Evolutionary conservation across 305 asterid genomes (phyloP).

Genomic region (Solanum hybrid): DNA sequence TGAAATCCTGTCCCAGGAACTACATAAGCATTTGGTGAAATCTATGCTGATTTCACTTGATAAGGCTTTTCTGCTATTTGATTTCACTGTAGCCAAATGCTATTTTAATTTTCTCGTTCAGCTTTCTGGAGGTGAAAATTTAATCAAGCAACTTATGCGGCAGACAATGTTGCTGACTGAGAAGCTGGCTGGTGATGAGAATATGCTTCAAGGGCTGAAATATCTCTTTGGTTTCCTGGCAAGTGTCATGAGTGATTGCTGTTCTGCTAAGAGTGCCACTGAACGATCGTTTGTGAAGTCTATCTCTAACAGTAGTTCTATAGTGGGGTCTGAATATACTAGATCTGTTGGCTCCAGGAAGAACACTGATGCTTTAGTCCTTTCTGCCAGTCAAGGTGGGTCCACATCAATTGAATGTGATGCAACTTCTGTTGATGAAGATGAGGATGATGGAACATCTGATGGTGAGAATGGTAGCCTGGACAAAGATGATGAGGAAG

Average conservation of each 20-base stretch:
- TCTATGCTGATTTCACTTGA: slow-evolving; percentile 79
- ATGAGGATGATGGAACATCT: slow-evolving; percentile 99
- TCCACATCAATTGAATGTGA: slow-evolving; percentile 74
- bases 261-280: slow-evolving; percentile 33
- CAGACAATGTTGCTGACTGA: slow-evolving; percentile 54
- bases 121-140: slow-evolving; percentile 62
- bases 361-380: slow-evolving; percentile 52
- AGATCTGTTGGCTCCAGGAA: slow-evolving; percentile 66
- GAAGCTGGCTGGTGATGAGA: slow-evolving; percentile 69
- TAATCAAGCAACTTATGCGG: slow-evolving; percentile 59
- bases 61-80: slow-evolving; percentile 66
- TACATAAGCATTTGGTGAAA: slow-evolving; percentile 58
- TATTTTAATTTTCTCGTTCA: slow-evolving; percentile 66
- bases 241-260: slow-evolving; percentile 51
- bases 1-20: slow-evolving; percentile 43
- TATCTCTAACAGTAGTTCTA: slow-evolving; percentile 45
- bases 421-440: slow-evolving; percentile 95
- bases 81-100: slow-evolving; percentile 45
- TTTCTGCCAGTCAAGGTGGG: slow-evolving; percentile 67
- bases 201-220: slow-evolving; percentile 70
- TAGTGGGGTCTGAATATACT: slow-evolving; percentile 47
- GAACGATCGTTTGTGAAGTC: slow-evolving; percentile 53
- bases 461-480: slow-evolving; percentile 97
- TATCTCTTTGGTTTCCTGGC: slow-evolving; percentile 72
- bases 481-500: slow-evolving; percentile 94